phyloP scores from a whole-genome alignment of 2,329 filamentous ascomycete genomes.

The Ceratocystis eucalypticola region DNA sequence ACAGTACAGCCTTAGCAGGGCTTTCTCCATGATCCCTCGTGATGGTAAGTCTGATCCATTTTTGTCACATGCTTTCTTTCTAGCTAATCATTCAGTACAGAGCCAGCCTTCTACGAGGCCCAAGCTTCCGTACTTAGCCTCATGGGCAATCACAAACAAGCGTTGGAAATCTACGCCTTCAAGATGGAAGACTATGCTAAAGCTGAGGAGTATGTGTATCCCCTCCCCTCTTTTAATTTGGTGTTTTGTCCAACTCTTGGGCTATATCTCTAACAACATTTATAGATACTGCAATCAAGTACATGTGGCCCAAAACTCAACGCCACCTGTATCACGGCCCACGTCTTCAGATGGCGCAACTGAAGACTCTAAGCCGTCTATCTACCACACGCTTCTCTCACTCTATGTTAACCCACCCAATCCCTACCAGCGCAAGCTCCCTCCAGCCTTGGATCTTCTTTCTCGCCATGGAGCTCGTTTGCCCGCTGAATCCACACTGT shows the following conservation, averaged over 20 bases:
- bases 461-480: constrained; percentile 84
- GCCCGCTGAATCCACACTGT: constrained; percentile 72
- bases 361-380: constrained; percentile 51
- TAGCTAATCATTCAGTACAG: constrained; percentile 31
- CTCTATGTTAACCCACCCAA: constrained; percentile 75
- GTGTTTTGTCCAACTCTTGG: constrained; percentile 17
- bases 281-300: constrained; percentile 71
- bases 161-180: constrained; percentile 94
- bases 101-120: constrained; percentile 75
- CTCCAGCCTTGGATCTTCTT: constrained; percentile 73
- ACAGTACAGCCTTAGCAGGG: constrained; percentile 68
- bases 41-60: constrained; percentile 46
- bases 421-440: constrained; percentile 57
- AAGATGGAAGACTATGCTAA: constrained; percentile 76
- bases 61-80: background rate
- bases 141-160: constrained; percentile 91
- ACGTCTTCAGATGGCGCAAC: constrained; percentile 27
- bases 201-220: constrained; percentile 66
- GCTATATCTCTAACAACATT: constrained; percentile 20
- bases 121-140: constrained; percentile 84
- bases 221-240: background rate
- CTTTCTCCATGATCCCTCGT: constrained; percentile 62
- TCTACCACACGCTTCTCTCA: constrained; percentile 82
- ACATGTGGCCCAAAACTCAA: constrained; percentile 45
- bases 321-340: constrained; percentile 27